Evolutionary conservation across 2,329 filamentous ascomycete genomes (phyloP), one percentile per base, ranked within the genome.

Genomic region (Hansfordia pulvinata): DNA sequence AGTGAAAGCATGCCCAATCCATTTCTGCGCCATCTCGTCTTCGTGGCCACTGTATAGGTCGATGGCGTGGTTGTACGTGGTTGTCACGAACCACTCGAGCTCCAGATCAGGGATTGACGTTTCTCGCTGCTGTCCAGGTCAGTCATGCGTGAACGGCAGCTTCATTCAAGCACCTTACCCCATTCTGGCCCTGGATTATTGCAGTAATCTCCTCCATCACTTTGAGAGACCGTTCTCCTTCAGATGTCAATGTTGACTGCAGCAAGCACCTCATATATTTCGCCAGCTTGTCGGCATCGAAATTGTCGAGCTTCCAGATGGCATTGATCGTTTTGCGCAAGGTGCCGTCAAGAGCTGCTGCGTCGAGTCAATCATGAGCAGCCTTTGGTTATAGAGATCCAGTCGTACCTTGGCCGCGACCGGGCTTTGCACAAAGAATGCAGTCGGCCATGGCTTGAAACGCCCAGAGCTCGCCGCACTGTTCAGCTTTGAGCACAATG

Each of bases 191-290:
- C 17, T 14, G 10, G 13, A 15, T 12, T 11, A 17, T 47, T 46
- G 2, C 62, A 58, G n/a, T n/a, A 2, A 72, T 68, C 41, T 84
- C 73, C n/a, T 73, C 63, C 6, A 84, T 52, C 4, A 84, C 58
- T 23, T 63, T 58, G 26, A 77, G 54, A 8, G 70, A 67, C 10
- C 73, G 49, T 1, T 49, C 47, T 12, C 71, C 62, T 24, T 74
- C 63, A 4, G 64, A 54, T 2, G 65, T 55, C 1, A 85, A 51
- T 0, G 77, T 65, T 1, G 72, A 58, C 34, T 80, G 76, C 36
- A 88, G 80, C 3, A 90, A 59, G 39, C 80, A 85, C 2, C 82
- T 70, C 23, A 88, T 67, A 56, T 90, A 93, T 39, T 77, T 78
- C 6, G 79, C 69, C 1, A 92, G 56, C 38, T 71, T 74, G 1